Base-by-base conservation (phyloP, 768 basidiomycete genomes). In the Tricholoma terreum region DNA sequence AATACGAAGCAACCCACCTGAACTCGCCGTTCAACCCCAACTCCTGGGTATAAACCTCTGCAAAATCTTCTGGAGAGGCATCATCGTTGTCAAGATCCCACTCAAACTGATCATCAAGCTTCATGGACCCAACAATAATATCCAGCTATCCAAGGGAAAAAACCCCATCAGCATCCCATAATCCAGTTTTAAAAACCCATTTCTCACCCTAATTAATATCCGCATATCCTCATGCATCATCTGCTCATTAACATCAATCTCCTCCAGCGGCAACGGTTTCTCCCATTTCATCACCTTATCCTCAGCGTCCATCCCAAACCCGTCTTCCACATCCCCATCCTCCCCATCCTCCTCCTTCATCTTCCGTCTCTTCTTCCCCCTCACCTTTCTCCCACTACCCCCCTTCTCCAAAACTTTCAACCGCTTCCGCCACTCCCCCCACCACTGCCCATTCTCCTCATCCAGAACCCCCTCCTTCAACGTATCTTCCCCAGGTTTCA, bases 91-190 rank as follows among this genome's bases (percentile, higher is more conserved):
- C 88, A 35, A 98, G 72, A 70, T 99, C 96, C 97, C 97, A 99
- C 69, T 98, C 97, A 66, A 98, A 96, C 66, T 94, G 90, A 72
- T 99, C 97, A 55, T 93, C 90, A 21, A 99, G 81, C 71, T 95
- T 94, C 76, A 94, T 84, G 6, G 88, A 85, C 21, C 93, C 96
- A 55, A 95, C 88, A 54, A 94, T 92, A 72, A 98, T 93, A 72
- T 98, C 96, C 60, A 99, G 83, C 94, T 98, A 66, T 15, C 52
- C 12, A n/a, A n/a, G n/a, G n/a, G n/a, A n/a, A n/a, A n/a, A n/a
- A n/a, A n/a, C n/a, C n/a, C n/a, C n/a, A n/a, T n/a, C n/a, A n/a
- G n/a, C n/a, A n/a, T n/a, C n/a, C n/a, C n/a, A n/a, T n/a, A n/a
- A n/a, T n/a, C n/a, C n/a, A n/a, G n/a, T n/a, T n/a, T n/a, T n/a